A percentile compares a stretch with the other conserved stretches of the same genome.
phyloP scores from a whole-genome alignment of 305 asterid species.

The Fraxinus albicans region DNA sequence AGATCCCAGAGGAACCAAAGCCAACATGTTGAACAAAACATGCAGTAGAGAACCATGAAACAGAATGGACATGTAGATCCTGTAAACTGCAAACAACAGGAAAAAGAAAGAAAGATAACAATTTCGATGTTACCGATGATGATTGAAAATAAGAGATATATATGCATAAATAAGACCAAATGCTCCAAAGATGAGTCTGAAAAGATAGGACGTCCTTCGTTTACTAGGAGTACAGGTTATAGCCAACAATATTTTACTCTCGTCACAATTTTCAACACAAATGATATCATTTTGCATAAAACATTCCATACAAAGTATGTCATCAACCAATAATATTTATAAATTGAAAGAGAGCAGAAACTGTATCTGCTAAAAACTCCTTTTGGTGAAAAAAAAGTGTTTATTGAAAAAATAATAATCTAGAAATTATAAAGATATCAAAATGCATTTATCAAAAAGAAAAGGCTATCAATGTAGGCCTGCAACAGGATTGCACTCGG shows the following conservation, averaged over 20 bases:
- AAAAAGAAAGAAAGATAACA: neutral
- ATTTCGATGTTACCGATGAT: neutral
- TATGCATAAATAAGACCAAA: neutral
- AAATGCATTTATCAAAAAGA: neutral
- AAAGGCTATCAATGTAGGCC: neutral
- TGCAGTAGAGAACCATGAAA: constrained; percentile 92
- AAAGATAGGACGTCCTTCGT: neutral
- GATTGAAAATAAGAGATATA: neutral
- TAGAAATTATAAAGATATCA: too few species aligned
- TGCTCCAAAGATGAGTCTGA: neutral
- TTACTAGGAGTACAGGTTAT: constrained; percentile 2
- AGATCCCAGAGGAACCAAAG: constrained; percentile 93
- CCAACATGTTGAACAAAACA: constrained; percentile 85
- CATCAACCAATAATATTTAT: neutral
- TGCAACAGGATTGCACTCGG: neutral
- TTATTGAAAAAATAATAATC: too few species aligned
- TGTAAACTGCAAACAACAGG: constrained; percentile 59
- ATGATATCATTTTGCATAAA: neutral
- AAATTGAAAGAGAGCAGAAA: neutral
- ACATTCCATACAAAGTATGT: neutral
- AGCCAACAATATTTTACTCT: neutral
- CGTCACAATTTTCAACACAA: neutral
- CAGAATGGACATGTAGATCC: constrained; percentile 69
- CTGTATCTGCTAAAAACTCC: neutral
- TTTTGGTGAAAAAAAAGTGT: too few species aligned